Base-by-base conservation (phyloP, 768 basidiomycete genomes). In the Pleurotus pulmonarius region DNA sequence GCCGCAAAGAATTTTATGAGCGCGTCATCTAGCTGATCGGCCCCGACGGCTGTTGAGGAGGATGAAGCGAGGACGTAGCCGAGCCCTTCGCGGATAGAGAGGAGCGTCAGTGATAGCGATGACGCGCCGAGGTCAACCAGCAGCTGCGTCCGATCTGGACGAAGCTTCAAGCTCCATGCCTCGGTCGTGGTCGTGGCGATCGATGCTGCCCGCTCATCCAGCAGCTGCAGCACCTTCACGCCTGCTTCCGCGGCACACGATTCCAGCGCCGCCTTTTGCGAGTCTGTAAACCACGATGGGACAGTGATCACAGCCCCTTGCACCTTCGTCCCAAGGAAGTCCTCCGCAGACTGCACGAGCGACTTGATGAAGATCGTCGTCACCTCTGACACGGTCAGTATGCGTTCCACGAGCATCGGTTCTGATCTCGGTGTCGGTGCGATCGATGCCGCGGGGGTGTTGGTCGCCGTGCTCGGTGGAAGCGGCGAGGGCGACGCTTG, bases 1-100 rank as follows among this genome's bases (percentile, higher is more conserved):
- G 93, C 86, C 53, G 90, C 86, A 70, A 99, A 97, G 77, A 90
- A 91, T 58, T 88, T 87, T 74, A 97, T 85, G 41, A 98, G 80
- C 65, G 86, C 83, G 58, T 84, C 82, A 72, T 94, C 92, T 64
- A 95, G 84, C 58, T 81, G 78, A 61, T 89, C 81, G 0, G 87
- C 90, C 4, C 87, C 85, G 45, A 88, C 68, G 24, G 67, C 63
- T 37, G 77, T 68, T 34, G 72, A 71, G n/a, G 75, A 70, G 5
- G 79, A 73, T 0, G 82, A 76, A 3, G 82, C 82, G 25, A 94
- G 72, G 53, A 83, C 70, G 65, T 86, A 81, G 4, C 82, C 80
- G 57, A 93, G 82, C n/a, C 90, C 88, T 29, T 87, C 80, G 39
- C 87, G 87, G 61, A 90, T 74, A 58, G 87, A 84, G 56, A 95